Conservation (phyloP, 1,284 basidiomycete species). For the Tilletia setariae region DNA sequence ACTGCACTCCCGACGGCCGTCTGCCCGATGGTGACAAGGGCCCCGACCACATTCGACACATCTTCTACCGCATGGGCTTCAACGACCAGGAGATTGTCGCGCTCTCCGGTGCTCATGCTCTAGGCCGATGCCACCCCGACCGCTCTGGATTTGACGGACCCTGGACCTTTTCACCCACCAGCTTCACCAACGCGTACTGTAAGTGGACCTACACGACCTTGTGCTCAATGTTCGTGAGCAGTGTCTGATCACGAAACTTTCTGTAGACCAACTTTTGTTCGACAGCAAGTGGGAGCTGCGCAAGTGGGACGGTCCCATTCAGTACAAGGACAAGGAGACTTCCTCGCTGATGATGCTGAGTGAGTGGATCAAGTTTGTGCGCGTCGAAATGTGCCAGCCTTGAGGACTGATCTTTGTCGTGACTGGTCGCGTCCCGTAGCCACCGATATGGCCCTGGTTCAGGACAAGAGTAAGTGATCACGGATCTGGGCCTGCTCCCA, state of each 20-base stretch:
- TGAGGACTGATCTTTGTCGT: neutral
- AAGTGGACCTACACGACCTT: conserved; percentile 2
- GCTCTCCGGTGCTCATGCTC: conserved; percentile 86
- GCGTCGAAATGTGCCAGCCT: neutral
- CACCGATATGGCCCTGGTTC: conserved; percentile 44
- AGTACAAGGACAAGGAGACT: conserved; percentile 88
- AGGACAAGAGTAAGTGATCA: conserved; percentile 31
- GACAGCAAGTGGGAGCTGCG: conserved; percentile 75
- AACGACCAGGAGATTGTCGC: conserved; percentile 83
- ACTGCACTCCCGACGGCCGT: conserved; percentile 80
- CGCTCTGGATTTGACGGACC: conserved; percentile 53
- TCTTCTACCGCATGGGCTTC: conserved; percentile 61
- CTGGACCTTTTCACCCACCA: conserved; percentile 62
- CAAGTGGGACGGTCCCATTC: conserved; percentile 87
- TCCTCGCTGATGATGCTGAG: conserved; percentile 78
- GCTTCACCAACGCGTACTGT: conserved; percentile 83
- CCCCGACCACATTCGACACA: conserved; percentile 75
- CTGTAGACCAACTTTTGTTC: conserved; percentile 65
- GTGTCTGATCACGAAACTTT: conserved; percentile 40
- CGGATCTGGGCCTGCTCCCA: too few relatives aligned
- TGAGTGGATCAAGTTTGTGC: neutral
- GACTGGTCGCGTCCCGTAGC: conserved; percentile 5
- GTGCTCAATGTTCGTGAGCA: too few relatives aligned
- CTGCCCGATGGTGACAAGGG: conserved; percentile 86
- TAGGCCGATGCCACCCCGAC: conserved; percentile 82